These are phyloP conservation scores for Tanacetum coccineum DNA, from an alignment of 129 eudicot genomes.

Conservation along the genomic window DNA sequence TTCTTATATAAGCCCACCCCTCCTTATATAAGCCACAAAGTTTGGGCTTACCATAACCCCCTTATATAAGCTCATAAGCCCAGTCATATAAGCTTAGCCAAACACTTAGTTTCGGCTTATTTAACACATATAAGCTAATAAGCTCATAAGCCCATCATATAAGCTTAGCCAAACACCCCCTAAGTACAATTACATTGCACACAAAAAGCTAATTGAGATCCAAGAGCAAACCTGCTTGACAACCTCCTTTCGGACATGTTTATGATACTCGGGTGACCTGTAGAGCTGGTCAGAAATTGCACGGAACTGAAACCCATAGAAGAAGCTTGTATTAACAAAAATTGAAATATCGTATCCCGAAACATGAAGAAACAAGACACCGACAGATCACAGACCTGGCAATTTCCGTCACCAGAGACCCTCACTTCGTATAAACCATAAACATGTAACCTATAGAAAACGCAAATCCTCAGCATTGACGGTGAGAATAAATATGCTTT, in stretches of 20 bases:
- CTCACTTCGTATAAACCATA: constrained; percentile 65
- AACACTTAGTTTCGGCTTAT: too few species aligned
- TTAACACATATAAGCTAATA: too few species aligned
- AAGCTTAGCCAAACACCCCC: too few species aligned
- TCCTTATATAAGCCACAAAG: too few species aligned
- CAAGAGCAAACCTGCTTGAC: constrained; percentile 70
- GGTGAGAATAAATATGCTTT: too few species aligned
- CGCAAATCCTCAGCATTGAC: too few species aligned
- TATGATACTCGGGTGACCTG: constrained; percentile 71
- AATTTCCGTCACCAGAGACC: constrained; percentile 85
- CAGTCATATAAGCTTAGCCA: too few species aligned
- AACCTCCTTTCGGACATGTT: constrained; percentile 79
- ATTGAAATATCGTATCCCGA: neutral
- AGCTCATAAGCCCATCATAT: too few species aligned
- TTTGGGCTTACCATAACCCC: too few species aligned
- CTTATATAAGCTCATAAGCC: too few species aligned
- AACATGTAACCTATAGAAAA: constrained; percentile 49
- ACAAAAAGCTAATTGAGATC: too few species aligned
- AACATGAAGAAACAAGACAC: constrained; percentile 10
- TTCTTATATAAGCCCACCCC: too few species aligned
- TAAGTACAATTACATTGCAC: neutral
- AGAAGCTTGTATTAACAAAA: neutral
- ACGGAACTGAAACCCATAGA: constrained; percentile 55
- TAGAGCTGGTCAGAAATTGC: constrained; percentile 81
- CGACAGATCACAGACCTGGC: constrained; percentile 47